Base-by-base conservation (phyloP, 345 rosid genomes). In the Eucalyptus cloeziana region DNA sequence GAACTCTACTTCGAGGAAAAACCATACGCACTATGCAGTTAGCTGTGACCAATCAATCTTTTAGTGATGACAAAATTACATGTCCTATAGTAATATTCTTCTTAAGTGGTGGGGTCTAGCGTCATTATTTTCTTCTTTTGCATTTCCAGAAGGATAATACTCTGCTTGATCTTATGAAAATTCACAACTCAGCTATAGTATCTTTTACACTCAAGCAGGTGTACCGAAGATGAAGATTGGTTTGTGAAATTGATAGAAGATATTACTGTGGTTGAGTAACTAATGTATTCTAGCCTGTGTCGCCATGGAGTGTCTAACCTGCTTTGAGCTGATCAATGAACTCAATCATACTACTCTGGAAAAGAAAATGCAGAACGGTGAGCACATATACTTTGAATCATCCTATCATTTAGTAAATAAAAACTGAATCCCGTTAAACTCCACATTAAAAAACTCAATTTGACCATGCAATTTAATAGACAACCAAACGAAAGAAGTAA, bases 321-420 rank as follows among this genome's bases (percentile, higher is more conserved):
- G 52, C 52, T 58, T 58, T 58, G 64, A 58, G 64, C n/a, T 58
- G 64, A 58, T 25, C 64, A 58, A 58, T 58, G 64, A 58, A 58
- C 30, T 58, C 4, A 58, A 3, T 58, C 64, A 10, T 58, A 25
- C n/a, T 58, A 10, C 64, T 58, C 64, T 58, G 64, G 64, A 58
- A 58, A 24, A 58, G n/a, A 24, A 58, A 58, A 58, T 1, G 64
- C 64, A 10, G 64, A 24, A 24, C 14, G 1, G 64, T 24, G 64
- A 58, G n/a, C 1, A 0, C 64, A 25, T 0, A 2, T 58, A 25
- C 64, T 58, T 0, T 1, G 4, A 58, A 58, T 5, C 64, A 24
- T 58, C 64, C 64, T 58, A 2, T 2, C 30, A 9, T 22, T 22
- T 56, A 56, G 62, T 56, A 56, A 24, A 56, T 24, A 56, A 56